A percentile compares a stretch with the other conserved stretches of the same genome.
Evolutionary conservation across 164 flowering plant genomes (phyloP).

Genomic region (Chloranthus sessilifolius): DNA sequence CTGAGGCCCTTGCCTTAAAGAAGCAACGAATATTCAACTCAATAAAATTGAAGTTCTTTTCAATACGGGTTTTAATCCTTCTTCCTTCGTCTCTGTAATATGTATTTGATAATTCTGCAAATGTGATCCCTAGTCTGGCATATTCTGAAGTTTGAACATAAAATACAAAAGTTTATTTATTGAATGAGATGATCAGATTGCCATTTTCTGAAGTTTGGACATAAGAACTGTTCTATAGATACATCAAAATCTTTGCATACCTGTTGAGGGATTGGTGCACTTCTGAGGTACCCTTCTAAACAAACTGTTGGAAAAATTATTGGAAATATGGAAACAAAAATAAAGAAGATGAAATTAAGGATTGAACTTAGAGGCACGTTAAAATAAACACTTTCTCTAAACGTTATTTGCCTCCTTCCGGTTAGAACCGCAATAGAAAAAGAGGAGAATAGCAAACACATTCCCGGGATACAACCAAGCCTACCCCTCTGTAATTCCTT

Average conservation of each 20-base stretch:
- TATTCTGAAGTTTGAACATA: too few species aligned
- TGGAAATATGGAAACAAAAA: too few species aligned
- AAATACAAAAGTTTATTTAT: too few species aligned
- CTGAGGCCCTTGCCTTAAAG: constrained; percentile 58
- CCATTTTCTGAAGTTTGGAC: background rate
- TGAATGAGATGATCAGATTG: constrained; percentile 5
- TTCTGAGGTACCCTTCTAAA: constrained; percentile 39
- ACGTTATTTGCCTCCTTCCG: too few species aligned
- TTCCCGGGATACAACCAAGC: too few species aligned
- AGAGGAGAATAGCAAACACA: too few species aligned
- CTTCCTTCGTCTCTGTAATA: constrained; percentile 91
- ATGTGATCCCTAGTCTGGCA: constrained; percentile 58
- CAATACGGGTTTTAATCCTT: constrained; percentile 65
- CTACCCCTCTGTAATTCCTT: too few species aligned
- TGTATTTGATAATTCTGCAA: constrained; percentile 64
- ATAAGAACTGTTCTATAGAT: background rate
- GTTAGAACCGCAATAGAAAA: too few species aligned
- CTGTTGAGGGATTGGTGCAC: constrained; percentile 61
- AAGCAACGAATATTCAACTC: constrained; percentile 74
- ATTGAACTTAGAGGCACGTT: too few species aligned
- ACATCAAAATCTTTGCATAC: constrained; percentile 25
- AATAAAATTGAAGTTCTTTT: constrained; percentile 41
- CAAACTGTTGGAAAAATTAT: too few species aligned
- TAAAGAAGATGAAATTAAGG: too few species aligned
- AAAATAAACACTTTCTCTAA: too few species aligned